Conservation (phyloP, 1,284 basidiomycete species). For the Ganoderma lucidum region DNA sequence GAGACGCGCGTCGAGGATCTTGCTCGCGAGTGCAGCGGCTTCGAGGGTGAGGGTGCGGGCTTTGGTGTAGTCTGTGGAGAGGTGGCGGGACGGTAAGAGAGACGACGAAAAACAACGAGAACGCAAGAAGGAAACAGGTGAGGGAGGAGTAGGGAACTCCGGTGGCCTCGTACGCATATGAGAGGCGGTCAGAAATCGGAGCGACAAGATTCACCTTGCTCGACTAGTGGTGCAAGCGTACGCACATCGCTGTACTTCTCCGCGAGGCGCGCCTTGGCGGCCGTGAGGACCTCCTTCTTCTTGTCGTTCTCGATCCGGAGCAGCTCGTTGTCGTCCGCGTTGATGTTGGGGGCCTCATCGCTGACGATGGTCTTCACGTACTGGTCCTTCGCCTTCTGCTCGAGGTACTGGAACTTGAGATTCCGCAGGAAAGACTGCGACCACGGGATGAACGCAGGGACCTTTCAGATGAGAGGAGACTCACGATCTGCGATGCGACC, state of each 20-base stretch:
- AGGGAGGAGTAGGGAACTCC: neutral
- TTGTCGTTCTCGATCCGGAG: constrained; percentile 66
- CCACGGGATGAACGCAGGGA: neutral
- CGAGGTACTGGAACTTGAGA: constrained; percentile 86
- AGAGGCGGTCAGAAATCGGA: neutral
- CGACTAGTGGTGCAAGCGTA: constrained; percentile 68
- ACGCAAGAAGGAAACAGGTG: neutral
- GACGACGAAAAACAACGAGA: neutral
- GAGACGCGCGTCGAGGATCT: constrained; percentile 83
- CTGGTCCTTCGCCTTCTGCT: constrained; percentile 87
- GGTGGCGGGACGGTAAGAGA: neutral
- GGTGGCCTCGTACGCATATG: neutral
- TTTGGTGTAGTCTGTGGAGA: constrained; percentile 60
- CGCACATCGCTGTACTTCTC: constrained; percentile 69
- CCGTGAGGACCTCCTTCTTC: constrained; percentile 75
- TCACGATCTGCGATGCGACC: constrained; percentile 37
- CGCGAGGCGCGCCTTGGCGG: constrained; percentile 66
- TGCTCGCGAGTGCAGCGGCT: constrained; percentile 67
- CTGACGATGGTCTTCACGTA: constrained; percentile 87
- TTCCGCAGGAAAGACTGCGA: constrained; percentile 78
- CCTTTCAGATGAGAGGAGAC: constrained; percentile 1
- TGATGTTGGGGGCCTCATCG: constrained; percentile 80
- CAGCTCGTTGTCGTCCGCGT: constrained; percentile 76
- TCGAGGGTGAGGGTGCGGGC: constrained; percentile 61
- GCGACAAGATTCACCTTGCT: constrained; percentile 56